Evolutionary conservation across 345 rosid species (phyloP).

Genomic region (Pugionium cornutum): DNA sequence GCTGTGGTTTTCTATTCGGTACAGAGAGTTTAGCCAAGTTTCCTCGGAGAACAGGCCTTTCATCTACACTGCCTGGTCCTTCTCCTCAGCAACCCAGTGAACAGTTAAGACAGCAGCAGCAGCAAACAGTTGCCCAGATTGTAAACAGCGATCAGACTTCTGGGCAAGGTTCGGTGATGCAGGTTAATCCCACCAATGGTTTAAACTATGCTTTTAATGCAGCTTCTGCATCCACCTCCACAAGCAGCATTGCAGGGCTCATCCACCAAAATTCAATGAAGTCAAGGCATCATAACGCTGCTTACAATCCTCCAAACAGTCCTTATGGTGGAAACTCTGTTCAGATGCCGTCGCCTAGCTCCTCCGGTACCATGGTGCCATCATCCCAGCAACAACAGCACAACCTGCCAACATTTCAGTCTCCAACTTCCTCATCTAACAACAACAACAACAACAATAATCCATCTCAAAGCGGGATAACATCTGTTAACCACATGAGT

Average conservation of each 20-base stretch:
- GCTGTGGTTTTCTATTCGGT: conserved; percentile 22
- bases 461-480: conserved; percentile 53
- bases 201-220: conserved; percentile 58
- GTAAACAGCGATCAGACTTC: conserved; percentile 54
- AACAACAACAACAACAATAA: conserved; percentile 48
- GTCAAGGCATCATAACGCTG: conserved; percentile 69
- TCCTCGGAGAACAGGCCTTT: conserved; percentile 69
- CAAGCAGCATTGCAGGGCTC: conserved; percentile 79
- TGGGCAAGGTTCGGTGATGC: conserved; percentile 52
- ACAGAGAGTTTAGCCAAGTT: conserved; percentile 96
- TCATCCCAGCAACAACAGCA: conserved; percentile 51
- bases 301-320: conserved; percentile 66
- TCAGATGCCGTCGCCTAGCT: conserved; percentile 79
- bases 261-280: conserved; percentile 92
- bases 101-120: conserved; percentile 47
- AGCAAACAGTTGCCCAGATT: conserved; percentile 51
- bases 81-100: conserved; percentile 63
- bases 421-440: conserved; percentile 66
- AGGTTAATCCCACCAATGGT: conserved; percentile 56
- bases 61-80: conserved; percentile 56
- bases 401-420: conserved; percentile 70
- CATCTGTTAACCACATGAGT: conserved; percentile 60
- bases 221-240: conserved; percentile 62
- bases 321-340: conserved; percentile 76
- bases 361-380: conserved; percentile 63